phyloP scores from a whole-genome alignment of 2,329 filamentous ascomycete species.

The Pestalotiopsis sp. region DNA sequence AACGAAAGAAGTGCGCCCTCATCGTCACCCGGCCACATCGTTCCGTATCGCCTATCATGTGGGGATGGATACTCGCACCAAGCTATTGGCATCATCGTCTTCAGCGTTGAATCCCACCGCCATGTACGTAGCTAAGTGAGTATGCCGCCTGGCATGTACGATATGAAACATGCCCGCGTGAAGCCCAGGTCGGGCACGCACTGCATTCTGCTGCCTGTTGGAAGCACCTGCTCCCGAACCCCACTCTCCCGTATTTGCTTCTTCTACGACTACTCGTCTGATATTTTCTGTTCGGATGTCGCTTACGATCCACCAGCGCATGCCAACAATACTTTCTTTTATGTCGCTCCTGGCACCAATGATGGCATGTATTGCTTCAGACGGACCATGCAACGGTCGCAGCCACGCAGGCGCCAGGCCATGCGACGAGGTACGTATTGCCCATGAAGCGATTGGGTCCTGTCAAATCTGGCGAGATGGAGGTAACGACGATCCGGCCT shows the following conservation, averaged over 20 bases:
- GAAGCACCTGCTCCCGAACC: background rate
- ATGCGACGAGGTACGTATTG: background rate
- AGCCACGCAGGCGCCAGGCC: background rate
- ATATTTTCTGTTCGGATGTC: background rate
- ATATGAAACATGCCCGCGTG: background rate
- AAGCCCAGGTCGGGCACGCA: background rate
- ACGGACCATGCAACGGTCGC: background rate
- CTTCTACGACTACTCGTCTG: background rate
- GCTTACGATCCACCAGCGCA: background rate
- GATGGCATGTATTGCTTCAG: background rate
- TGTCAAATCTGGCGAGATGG: background rate
- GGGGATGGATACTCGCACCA: background rate
- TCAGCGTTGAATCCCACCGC: background rate
- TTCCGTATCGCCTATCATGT: background rate
- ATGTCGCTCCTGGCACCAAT: background rate
- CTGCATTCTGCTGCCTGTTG: background rate
- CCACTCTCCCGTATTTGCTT: constrained; percentile 2
- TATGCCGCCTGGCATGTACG: background rate
- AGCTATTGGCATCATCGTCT: background rate
- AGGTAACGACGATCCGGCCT: background rate
- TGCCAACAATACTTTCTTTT: background rate
- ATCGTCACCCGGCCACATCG: background rate
- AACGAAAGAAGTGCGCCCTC: background rate
- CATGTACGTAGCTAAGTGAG: background rate
- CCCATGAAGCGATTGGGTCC: background rate